phyloP scores from a whole-genome alignment of 495 filamentous ascomycete genomes.

The Penicillium riverlandense region DNA sequence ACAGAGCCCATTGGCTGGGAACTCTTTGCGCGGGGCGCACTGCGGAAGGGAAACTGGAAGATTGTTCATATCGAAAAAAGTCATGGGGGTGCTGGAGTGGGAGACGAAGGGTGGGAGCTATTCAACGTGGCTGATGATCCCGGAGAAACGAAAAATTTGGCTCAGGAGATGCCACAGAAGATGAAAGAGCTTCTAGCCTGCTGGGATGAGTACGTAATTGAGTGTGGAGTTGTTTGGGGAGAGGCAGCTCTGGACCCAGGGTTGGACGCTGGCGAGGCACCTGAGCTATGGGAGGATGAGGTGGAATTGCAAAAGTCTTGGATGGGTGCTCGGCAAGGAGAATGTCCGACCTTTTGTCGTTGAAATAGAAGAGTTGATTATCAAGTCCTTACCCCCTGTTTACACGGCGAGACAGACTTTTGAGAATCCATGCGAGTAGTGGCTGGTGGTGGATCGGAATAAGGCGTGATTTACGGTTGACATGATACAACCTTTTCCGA shows the following conservation, averaged over 20 bases:
- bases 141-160: conserved; percentile 31
- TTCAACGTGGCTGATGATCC: conserved; percentile 32
- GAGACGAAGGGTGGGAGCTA: conserved; percentile 19
- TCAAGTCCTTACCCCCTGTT: too few relatives aligned
- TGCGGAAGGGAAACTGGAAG: conserved; percentile 35
- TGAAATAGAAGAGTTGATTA: too few relatives aligned
- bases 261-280: conserved; percentile 3
- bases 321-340: conserved; percentile 7
- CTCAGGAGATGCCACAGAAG: conserved; percentile 14
- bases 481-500: too few relatives aligned
- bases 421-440: too few relatives aligned
- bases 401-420: too few relatives aligned
- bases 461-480: too few relatives aligned
- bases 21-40: conserved; percentile 26
- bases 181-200: conserved; percentile 24
- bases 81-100: conserved; percentile 2
- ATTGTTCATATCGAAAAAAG: conserved; percentile 12
- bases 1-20: conserved; percentile 25
- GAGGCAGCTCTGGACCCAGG: conserved; percentile 6
- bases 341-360: background rate
- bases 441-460: too few relatives aligned
- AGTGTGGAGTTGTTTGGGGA: conserved; percentile 14
- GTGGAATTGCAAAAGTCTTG: conserved; percentile 8
- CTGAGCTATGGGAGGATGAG: conserved; percentile 11
- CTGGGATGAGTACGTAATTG: conserved; percentile 31